Conservation (phyloP, 305 asterid genomes). For the Caryopteris hybrid region DNA sequence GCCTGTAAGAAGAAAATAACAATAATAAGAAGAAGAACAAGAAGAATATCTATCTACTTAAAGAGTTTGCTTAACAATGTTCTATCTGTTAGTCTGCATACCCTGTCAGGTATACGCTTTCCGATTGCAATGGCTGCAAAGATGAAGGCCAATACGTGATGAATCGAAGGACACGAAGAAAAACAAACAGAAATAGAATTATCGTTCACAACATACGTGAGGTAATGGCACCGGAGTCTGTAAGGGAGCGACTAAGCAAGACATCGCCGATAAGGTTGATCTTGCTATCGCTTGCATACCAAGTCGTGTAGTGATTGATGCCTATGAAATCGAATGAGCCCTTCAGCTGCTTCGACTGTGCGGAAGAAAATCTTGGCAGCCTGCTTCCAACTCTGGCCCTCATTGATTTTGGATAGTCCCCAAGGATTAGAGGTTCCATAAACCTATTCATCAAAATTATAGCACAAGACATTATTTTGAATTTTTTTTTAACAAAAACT, state of each 20-base stretch:
- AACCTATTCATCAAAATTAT: too few relatives aligned
- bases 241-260: constrained; percentile 52
- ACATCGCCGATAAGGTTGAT: constrained; percentile 44
- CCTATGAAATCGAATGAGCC: constrained; percentile 94
- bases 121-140: constrained; percentile 65
- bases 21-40: too few relatives aligned
- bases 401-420: constrained; percentile 85
- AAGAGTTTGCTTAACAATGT: neutral
- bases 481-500: too few relatives aligned
- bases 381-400: constrained; percentile 61
- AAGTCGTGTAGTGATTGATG: constrained; percentile 91
- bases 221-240: constrained; percentile 58
- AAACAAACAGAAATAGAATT: too few relatives aligned
- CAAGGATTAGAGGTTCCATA: constrained; percentile 72
- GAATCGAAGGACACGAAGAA: too few relatives aligned
- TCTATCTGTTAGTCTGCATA: constrained; percentile 19
- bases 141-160: too few relatives aligned
- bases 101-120: constrained; percentile 54
- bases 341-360: constrained; percentile 49
- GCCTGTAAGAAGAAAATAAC: too few relatives aligned
- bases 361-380: constrained; percentile 51
- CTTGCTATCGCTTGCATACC: constrained; percentile 57
- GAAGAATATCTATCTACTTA: too few relatives aligned
- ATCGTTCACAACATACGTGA: constrained; percentile 84
- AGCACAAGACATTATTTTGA: too few relatives aligned